These are phyloP conservation scores for Lagerstroemia speciosa DNA, from an alignment of 345 rosid species.

Conservation along the genomic window DNA sequence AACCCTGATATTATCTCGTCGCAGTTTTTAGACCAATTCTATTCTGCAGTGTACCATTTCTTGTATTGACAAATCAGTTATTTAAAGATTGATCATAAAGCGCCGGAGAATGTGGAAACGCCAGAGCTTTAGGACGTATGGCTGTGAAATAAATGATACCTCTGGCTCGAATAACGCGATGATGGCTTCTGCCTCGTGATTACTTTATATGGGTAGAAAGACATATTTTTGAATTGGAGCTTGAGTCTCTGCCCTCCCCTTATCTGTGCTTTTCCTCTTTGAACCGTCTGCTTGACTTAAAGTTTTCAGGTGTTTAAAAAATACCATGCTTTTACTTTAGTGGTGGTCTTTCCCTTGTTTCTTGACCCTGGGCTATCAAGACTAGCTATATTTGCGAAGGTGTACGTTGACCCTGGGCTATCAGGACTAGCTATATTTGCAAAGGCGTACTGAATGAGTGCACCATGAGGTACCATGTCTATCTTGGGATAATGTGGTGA, in stretches of 20 bases:
- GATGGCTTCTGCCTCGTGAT: neutral
- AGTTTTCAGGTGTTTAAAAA: neutral
- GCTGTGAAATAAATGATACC: neutral
- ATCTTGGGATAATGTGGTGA: neutral
- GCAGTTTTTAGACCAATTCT: neutral
- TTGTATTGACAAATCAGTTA: neutral
- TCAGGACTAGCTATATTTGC: neutral
- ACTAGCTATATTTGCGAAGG: neutral
- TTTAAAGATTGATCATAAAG: neutral
- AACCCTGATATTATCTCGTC: neutral
- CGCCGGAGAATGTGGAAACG: neutral
- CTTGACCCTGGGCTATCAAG: neutral
- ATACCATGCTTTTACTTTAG: neutral
- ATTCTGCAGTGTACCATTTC: neutral
- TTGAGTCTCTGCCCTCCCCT: neutral
- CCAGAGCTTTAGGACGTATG: neutral
- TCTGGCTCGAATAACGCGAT: neutral
- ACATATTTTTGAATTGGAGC: neutral
- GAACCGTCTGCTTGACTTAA: neutral
- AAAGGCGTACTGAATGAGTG: neutral
- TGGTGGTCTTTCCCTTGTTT: neutral
- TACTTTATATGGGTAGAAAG: neutral
- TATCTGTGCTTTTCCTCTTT: neutral
- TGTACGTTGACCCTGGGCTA: neutral
- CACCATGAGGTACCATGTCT: neutral